A percentile compares a stretch with the other conserved stretches of the same genome.
Evolutionary conservation across 2,329 filamentous ascomycete genomes (phyloP).

Genomic region (Tricladium varicosporioides): DNA sequence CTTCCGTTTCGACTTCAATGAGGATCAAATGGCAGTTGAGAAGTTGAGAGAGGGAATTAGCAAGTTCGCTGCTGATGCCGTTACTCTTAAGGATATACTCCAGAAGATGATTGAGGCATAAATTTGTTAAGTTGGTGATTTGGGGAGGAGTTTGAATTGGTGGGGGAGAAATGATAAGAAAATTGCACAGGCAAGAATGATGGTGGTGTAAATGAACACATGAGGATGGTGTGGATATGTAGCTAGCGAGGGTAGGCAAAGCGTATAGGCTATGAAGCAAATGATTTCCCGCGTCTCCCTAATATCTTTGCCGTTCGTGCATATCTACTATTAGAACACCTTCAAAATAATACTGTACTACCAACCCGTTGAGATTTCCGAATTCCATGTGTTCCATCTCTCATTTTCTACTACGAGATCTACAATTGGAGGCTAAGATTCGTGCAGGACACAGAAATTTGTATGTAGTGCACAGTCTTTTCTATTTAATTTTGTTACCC

Average conservation of each 20-base stretch:
- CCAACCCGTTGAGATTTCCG: no score
- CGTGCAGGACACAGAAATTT: no score
- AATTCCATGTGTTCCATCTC: no score
- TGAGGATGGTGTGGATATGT: background rate
- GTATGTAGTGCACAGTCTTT: no score
- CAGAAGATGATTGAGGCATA: slow-evolving; percentile 69
- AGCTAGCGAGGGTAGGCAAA: background rate
- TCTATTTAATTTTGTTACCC: no score
- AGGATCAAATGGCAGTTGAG: slow-evolving; percentile 98
- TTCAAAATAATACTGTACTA: no score
- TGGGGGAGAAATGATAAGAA: background rate
- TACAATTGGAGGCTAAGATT: no score
- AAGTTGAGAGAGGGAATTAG: slow-evolving; percentile 99
- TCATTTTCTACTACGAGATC: no score
- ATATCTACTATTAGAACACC: no score
- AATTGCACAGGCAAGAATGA: background rate
- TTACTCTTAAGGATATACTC: slow-evolving; percentile 90
- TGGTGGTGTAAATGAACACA: background rate
- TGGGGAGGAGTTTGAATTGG: background rate
- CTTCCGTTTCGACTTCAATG: slow-evolving; percentile 99
- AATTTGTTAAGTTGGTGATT: slow-evolving; percentile 2
- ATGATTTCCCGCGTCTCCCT: background rate
- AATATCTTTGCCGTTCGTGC: no score
- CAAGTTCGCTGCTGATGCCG: slow-evolving; percentile 96
- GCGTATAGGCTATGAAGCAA: background rate